Conservation (phyloP, 768 basidiomycete genomes). For the Erythrobasidium yunnanense region DNA sequence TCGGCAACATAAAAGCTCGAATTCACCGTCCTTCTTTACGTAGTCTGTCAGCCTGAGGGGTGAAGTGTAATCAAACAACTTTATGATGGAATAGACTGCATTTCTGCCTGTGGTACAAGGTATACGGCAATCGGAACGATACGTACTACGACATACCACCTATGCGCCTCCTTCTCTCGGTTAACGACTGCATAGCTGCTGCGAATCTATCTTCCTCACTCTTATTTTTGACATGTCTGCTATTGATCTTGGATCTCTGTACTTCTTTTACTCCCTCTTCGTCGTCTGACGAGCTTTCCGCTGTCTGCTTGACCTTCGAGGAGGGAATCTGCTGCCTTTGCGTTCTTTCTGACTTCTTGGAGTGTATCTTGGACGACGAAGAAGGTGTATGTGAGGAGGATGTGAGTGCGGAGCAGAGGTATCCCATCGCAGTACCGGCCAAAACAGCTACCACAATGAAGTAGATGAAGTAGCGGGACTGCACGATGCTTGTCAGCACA, state of each 20-base stretch:
- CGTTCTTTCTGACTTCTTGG: not conserved
- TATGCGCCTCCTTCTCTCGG: not conserved
- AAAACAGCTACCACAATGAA: not conserved
- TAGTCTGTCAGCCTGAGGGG: too few relatives aligned
- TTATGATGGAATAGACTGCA: too few relatives aligned
- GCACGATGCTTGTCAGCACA: not conserved
- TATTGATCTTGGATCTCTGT: not conserved
- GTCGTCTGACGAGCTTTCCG: not conserved
- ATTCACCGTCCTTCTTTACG: too few relatives aligned
- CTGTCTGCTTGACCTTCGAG: not conserved
- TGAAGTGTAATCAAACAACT: too few relatives aligned
- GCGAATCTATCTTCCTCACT: not conserved
- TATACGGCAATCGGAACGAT: too few relatives aligned
- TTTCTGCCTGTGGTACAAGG: too few relatives aligned
- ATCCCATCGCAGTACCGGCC: not conserved
- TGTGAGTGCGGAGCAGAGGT: not conserved
- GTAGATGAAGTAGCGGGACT: constrained; percentile 19
- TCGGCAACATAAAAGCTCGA: too few relatives aligned
- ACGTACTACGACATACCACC: too few relatives aligned
- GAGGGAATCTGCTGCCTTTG: not conserved
- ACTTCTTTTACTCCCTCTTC: not conserved
- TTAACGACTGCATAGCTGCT: not conserved
- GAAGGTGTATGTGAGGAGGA: not conserved
- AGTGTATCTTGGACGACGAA: not conserved
- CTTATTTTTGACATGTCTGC: not conserved